Base-by-base conservation (phyloP, 2,329 filamentous ascomycete genomes). In the Bipolaris gigantea region DNA sequence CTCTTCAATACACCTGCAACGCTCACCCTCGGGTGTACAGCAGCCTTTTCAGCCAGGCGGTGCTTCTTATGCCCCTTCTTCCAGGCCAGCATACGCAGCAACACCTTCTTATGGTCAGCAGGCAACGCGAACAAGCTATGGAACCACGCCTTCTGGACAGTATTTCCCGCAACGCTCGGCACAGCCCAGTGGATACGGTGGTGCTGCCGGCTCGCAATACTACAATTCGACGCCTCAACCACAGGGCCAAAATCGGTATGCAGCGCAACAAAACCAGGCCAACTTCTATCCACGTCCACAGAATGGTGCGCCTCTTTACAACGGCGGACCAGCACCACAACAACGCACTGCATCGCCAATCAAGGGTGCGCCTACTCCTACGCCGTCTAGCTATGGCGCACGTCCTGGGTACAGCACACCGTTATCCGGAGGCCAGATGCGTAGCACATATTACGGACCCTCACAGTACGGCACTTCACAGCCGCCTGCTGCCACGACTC, bases 1-100 rank as follows among this genome's bases (percentile, higher is more conserved):
- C 8, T 73, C 73, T 0, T 74, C 73, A 3, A 63, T 74, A 34
- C 69, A 73, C 32, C 68, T 72, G 38, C 67, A 71, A 46, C 70
- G 71, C 34, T 70, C 71, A 33, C 63, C 68, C n/a, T 69, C 69
- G 11, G 64, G 65, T 19, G 56, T 63, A 9, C 49, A 62, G 5
- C 70, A 70, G 42, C 51, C 56, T 23, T 75, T 67, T 30, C 73
- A 70, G 44, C 52, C 68, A 25, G 63, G 70, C 5, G 55, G 60
- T 33, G 58, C 63, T 8, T 62, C 68, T 11, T 74, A 73, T 57
- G 61, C 61, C 7, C 61, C 61, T 36, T 61, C 67, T 7, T 57
- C 69, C 7, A 61, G 69, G 46, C 62, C 65, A 46, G 59, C 55
- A 16, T 74, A 69, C 36, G 51, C 68, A 16, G 55, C 63, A 15